Conservation (phyloP, 164 flowering plant species). For the Houttuynia cordata region DNA sequence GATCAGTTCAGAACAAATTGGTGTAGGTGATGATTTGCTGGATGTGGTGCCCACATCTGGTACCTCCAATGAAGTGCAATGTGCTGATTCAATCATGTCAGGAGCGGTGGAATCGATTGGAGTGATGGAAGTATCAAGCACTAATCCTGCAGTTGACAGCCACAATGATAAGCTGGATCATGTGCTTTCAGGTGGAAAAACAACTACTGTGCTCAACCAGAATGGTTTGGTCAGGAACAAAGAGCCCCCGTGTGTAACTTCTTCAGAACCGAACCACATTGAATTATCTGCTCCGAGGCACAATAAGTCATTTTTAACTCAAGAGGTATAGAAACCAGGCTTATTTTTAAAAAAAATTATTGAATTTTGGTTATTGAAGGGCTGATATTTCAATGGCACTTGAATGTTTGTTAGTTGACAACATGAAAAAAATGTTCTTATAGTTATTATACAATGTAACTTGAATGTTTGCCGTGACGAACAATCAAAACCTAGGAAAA, state of each 20-base stretch:
- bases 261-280: not conserved
- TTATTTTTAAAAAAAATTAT: too few species aligned
- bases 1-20: slow-evolving; percentile 6
- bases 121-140: not conserved
- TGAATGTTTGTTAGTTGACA: not conserved
- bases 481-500: too few species aligned
- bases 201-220: not conserved
- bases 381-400: not conserved
- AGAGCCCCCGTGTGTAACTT: not conserved
- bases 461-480: not conserved
- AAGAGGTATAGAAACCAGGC: not conserved
- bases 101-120: not conserved
- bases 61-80: slow-evolving; percentile 3
- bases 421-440: not conserved
- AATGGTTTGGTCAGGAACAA: not conserved
- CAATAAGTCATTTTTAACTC: not conserved
- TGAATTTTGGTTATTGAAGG: not conserved
- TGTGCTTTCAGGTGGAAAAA: not conserved
- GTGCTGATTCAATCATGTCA: not conserved
- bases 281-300: not conserved
- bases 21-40: slow-evolving; percentile 5
- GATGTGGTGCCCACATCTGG: slow-evolving; percentile 4
- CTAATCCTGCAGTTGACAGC: not conserved
- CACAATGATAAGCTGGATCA: not conserved
- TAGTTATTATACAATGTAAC: too few species aligned